phyloP scores from a whole-genome alignment of 169 alveolate genomes.

The Plasmodium cynomolgi region DNA sequence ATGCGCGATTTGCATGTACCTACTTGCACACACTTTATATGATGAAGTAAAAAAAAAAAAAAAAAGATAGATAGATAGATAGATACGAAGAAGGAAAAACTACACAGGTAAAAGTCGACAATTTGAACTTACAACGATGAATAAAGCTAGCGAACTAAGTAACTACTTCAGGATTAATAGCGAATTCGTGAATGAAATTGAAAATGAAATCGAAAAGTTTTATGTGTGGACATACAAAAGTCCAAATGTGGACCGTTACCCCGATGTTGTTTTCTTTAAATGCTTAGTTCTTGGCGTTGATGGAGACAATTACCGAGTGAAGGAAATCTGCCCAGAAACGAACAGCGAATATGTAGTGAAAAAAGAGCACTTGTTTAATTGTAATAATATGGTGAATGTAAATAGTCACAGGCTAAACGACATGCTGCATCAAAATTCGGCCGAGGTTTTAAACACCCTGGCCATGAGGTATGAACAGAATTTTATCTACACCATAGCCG shows the following conservation, averaged over 20 bases:
- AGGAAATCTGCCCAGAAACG: slow-evolving; percentile 60
- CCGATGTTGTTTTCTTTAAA: slow-evolving; percentile 64
- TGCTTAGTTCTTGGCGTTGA: slow-evolving; percentile 51
- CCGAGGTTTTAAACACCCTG: slow-evolving; percentile 65
- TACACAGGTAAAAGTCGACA: not conserved
- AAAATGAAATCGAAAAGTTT: slow-evolving; percentile 32
- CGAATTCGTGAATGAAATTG: slow-evolving; percentile 45
- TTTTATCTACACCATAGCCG: slow-evolving; percentile 74
- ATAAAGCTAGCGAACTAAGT: slow-evolving; percentile 38
- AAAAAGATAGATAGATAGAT: not conserved
- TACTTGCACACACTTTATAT: not conserved
- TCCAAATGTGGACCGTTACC: slow-evolving; percentile 64
- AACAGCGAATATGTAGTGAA: slow-evolving; percentile 66
- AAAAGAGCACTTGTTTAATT: slow-evolving; percentile 48
- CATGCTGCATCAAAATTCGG: slow-evolving; percentile 67
- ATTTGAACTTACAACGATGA: slow-evolving; percentile 20
- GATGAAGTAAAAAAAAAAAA: not conserved
- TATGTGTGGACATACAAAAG: slow-evolving; percentile 71
- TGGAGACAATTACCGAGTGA: slow-evolving; percentile 62
- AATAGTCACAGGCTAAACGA: slow-evolving; percentile 69
- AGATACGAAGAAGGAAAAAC: not conserved
- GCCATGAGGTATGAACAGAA: slow-evolving; percentile 66
- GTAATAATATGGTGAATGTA: slow-evolving; percentile 59
- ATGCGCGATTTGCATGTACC: not conserved
- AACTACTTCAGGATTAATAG: slow-evolving; percentile 62